Percentiles rank a stretch among this genome's conserved stretches.
These are phyloP conservation scores for Tetrahymena elliotti DNA, from an alignment of 73 alveolate genomes.

Conservation along the genomic window DNA sequence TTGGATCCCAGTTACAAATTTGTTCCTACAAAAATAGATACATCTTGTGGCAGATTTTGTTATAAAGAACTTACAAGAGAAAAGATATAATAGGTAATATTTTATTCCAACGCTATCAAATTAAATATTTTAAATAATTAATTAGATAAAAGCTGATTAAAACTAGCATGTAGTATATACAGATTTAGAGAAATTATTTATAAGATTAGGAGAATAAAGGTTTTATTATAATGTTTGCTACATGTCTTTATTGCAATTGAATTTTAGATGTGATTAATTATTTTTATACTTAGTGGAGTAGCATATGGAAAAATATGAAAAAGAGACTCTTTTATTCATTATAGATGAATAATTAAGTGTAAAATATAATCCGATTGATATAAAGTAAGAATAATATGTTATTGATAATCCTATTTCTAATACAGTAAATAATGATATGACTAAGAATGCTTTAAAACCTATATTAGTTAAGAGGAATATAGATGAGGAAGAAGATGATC, in stretches of 20 bases:
- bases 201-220: not conserved
- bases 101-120: too few species aligned
- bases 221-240: not conserved
- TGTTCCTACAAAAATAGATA: not conserved
- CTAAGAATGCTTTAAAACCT: not conserved
- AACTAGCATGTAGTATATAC: not conserved
- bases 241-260: not conserved
- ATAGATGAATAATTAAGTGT: not conserved
- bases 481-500: not conserved
- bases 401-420: not conserved
- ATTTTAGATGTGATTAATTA: not conserved
- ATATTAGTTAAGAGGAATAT: not conserved
- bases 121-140: not conserved
- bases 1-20: not conserved
- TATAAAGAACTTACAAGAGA: not conserved
- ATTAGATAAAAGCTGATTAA: not conserved
- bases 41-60: not conserved
- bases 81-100: not conserved
- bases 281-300: not conserved
- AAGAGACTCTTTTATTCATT: not conserved
- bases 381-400: not conserved
- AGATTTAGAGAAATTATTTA: not conserved
- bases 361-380: not conserved
- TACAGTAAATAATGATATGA: not conserved
- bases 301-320: not conserved